Percentiles rank a stretch among this genome's conserved stretches.
Conservation (phyloP, 2,329 filamentous ascomycete genomes). For the Microascus cirrosus region DNA sequence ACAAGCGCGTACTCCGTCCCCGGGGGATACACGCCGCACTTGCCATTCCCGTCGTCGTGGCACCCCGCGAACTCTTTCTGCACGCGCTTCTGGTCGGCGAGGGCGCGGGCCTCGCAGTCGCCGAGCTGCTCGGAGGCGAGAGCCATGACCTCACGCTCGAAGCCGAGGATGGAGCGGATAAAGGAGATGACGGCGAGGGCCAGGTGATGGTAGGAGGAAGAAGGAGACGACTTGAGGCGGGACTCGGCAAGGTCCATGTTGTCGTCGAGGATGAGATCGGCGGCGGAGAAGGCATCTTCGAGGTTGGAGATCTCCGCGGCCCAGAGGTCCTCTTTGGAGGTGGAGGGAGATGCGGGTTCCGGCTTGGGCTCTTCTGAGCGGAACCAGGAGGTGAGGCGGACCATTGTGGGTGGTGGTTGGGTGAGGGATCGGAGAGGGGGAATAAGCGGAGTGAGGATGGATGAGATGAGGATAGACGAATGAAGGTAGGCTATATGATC, state of each 20-base stretch:
- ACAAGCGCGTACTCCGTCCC: conserved; percentile 83
- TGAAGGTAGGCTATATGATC: neutral
- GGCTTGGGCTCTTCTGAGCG: conserved; percentile 15
- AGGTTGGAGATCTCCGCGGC: conserved; percentile 42
- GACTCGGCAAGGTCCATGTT: conserved; percentile 77
- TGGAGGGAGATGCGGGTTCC: neutral
- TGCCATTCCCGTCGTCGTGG: neutral
- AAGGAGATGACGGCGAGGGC: conserved; percentile 75
- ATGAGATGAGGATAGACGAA: neutral
- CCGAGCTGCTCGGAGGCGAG: conserved; percentile 64
- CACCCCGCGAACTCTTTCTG: conserved; percentile 43
- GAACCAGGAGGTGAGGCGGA: conserved; percentile 39
- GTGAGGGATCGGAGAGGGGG: neutral
- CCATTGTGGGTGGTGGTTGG: conserved; percentile 23
- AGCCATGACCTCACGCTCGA: conserved; percentile 84
- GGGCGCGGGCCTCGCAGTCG: conserved; percentile 66
- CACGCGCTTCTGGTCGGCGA: conserved; percentile 64
- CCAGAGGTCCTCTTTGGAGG: conserved; percentile 13
- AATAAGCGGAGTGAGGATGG: neutral
- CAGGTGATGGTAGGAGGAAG: conserved; percentile 78
- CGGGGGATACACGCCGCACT: conserved; percentile 55
- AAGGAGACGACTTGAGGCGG: conserved; percentile 54
- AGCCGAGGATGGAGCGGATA: conserved; percentile 75
- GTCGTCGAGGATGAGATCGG: conserved; percentile 72
- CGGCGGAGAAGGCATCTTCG: conserved; percentile 50